Evolutionary conservation across 2,329 filamentous ascomycete genomes (phyloP).

Genomic region (Saccharata proteae): DNA sequence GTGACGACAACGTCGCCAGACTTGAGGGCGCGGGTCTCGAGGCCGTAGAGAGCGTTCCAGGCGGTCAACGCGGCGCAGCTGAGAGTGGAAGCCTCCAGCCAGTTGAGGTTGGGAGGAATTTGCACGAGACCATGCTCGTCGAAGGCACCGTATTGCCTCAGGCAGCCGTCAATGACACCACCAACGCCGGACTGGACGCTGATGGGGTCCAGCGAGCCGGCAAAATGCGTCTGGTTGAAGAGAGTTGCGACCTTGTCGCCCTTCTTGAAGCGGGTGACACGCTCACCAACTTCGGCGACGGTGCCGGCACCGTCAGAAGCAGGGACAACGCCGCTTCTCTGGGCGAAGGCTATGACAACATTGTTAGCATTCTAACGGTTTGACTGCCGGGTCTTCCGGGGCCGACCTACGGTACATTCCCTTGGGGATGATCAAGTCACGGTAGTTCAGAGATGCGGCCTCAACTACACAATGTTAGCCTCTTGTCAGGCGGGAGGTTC

Average conservation of each 20-base stretch:
- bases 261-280: constrained; percentile 43
- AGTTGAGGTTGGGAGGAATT: constrained; percentile 44
- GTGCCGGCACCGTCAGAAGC: constrained; percentile 41
- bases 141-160: constrained; percentile 57
- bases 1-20: constrained; percentile 43
- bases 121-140: constrained; percentile 54
- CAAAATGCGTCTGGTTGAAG: constrained; percentile 49
- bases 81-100: constrained; percentile 34
- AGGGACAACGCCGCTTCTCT: constrained; percentile 29
- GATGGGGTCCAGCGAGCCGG: constrained; percentile 31
- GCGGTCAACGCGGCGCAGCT: constrained; percentile 34
- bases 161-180: constrained; percentile 53
- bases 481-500: neutral
- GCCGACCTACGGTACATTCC: no score
- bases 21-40: constrained; percentile 27
- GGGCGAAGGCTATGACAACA: constrained; percentile 33
- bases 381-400: no score
- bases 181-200: constrained; percentile 48
- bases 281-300: constrained; percentile 41
- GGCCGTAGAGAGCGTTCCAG: constrained; percentile 42
- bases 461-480: constrained; percentile 25
- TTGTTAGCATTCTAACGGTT: no score
- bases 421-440: constrained; percentile 36
- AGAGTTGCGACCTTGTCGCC: constrained; percentile 51
- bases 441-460: constrained; percentile 37